Conservation (phyloP, 768 basidiomycete genomes). For the Termitomyces sp. region DNA sequence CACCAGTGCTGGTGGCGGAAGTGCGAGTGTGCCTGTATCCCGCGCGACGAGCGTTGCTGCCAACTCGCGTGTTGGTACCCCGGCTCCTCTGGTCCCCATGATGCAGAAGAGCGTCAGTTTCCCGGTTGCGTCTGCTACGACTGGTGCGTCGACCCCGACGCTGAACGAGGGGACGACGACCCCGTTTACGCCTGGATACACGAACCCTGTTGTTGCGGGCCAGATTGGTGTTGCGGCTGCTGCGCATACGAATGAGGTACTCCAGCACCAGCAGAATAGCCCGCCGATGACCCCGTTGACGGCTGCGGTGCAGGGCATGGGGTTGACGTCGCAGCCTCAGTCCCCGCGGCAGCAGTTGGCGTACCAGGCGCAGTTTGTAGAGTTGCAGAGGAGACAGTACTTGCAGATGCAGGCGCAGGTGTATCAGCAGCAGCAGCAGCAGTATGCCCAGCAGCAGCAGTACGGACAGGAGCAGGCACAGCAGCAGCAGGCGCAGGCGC, state of each 20-base stretch:
- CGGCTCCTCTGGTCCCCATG: constrained; percentile 6
- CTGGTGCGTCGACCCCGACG: neutral
- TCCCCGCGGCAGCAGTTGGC: constrained; percentile 12
- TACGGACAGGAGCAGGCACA: constrained; percentile 16
- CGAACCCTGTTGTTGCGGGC: constrained; percentile 5
- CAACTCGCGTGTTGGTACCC: constrained; percentile 26
- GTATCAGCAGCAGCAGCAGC: constrained; percentile 13
- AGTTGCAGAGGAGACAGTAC: constrained; percentile 23
- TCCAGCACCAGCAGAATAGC: neutral
- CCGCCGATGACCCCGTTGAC: constrained; percentile 20
- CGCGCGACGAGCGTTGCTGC: constrained; percentile 27
- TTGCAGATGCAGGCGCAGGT: constrained; percentile 19
- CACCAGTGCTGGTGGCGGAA: constrained; percentile 6
- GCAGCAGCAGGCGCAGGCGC: constrained; percentile 10
- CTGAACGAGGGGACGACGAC: constrained; percentile 2
- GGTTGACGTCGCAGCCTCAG: constrained; percentile 12
- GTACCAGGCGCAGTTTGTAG: constrained; percentile 19
- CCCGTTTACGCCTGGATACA: constrained; percentile 14
- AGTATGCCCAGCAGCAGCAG: constrained; percentile 12
- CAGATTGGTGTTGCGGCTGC: neutral
- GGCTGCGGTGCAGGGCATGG: constrained; percentile 20
- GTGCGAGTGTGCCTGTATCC: constrained; percentile 30
- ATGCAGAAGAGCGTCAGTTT: constrained; percentile 4
- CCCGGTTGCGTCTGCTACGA: neutral
- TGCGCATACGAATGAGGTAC: neutral